Conservation (phyloP, 345 rosid species). For the Ceriops tagal region DNA sequence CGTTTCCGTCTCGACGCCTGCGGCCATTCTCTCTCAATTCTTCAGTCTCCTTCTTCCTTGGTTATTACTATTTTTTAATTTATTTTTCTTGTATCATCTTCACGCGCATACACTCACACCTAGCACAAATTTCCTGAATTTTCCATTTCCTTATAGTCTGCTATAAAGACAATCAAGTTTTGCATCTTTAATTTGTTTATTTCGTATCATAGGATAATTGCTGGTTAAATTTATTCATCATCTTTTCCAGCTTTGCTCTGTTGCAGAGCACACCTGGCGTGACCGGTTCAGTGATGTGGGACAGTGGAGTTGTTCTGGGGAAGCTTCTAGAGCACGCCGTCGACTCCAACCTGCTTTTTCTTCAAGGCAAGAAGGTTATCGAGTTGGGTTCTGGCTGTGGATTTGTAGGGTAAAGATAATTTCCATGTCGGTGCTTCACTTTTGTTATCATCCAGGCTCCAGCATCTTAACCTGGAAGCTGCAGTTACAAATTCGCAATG, state of each 20-base stretch:
- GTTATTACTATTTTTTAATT: slow-evolving; percentile 24
- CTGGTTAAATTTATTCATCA: background rate
- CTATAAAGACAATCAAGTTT: too few relatives aligned
- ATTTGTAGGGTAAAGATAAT: slow-evolving; percentile 70
- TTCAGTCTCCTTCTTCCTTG: slow-evolving; percentile 91
- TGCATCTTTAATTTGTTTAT: too few relatives aligned
- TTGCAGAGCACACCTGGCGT: slow-evolving; percentile 72
- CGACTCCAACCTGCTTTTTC: slow-evolving; percentile 58
- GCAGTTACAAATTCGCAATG: too few relatives aligned
- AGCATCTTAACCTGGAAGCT: too few relatives aligned
- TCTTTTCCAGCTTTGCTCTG: background rate
- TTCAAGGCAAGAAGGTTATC: slow-evolving; percentile 67
- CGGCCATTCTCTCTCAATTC: slow-evolving; percentile 71
- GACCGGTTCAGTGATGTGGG: slow-evolving; percentile 94
- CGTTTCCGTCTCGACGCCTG: slow-evolving; percentile 78
- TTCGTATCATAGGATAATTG: too few relatives aligned
- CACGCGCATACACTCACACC: too few relatives aligned
- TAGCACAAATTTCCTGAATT: too few relatives aligned
- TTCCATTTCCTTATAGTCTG: too few relatives aligned
- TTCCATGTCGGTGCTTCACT: background rate
- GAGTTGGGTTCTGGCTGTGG: slow-evolving; percentile 97
- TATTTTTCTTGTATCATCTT: background rate
- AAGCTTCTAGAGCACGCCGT: slow-evolving; percentile 92
- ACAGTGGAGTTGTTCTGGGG: slow-evolving; percentile 79
- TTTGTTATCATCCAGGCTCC: background rate